Percentiles rank a stretch among this genome's conserved stretches.
Conservation (phyloP, 2,329 filamentous ascomycete genomes). For the Emericellopsis atlantica region DNA sequence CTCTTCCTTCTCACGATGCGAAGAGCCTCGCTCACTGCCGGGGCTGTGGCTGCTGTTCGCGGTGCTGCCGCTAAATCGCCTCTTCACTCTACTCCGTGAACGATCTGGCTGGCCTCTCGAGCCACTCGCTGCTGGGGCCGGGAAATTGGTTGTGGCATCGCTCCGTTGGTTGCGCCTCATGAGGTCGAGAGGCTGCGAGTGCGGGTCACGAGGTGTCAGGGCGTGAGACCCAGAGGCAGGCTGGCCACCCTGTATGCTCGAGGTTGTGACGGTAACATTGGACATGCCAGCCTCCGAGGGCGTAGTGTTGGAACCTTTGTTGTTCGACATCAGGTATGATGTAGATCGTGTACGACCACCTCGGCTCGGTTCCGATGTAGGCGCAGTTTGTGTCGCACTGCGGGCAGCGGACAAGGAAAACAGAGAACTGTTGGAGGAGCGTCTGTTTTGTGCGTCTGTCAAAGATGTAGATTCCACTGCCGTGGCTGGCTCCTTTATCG, state of each 20-base stretch:
- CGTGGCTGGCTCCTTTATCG: background rate
- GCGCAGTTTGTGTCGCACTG: conserved; percentile 35
- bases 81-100: conserved; percentile 57
- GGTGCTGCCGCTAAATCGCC: conserved; percentile 72
- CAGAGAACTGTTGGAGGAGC: conserved; percentile 61
- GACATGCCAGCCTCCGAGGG: conserved; percentile 37
- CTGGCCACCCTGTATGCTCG: conserved; percentile 24
- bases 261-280: conserved; percentile 40
- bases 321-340: conserved; percentile 32
- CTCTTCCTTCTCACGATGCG: conserved; percentile 45
- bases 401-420: conserved; percentile 56
- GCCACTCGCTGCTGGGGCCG: conserved; percentile 18
- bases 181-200: conserved; percentile 28
- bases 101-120: conserved; percentile 35
- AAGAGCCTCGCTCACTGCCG: conserved; percentile 52
- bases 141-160: conserved; percentile 18
- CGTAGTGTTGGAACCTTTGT: conserved; percentile 18
- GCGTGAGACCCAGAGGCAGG: conserved; percentile 33
- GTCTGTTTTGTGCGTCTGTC: conserved; percentile 44
- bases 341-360: conserved; percentile 23
- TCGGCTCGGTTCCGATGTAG: conserved; percentile 34
- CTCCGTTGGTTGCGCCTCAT: conserved; percentile 27
- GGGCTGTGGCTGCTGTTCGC: conserved; percentile 72
- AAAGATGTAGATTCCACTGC: conserved; percentile 18
- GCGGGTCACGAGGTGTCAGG: conserved; percentile 28